Base-by-base conservation (phyloP, 352 stramenopile genomes). In the Plasmopara halstedii region DNA sequence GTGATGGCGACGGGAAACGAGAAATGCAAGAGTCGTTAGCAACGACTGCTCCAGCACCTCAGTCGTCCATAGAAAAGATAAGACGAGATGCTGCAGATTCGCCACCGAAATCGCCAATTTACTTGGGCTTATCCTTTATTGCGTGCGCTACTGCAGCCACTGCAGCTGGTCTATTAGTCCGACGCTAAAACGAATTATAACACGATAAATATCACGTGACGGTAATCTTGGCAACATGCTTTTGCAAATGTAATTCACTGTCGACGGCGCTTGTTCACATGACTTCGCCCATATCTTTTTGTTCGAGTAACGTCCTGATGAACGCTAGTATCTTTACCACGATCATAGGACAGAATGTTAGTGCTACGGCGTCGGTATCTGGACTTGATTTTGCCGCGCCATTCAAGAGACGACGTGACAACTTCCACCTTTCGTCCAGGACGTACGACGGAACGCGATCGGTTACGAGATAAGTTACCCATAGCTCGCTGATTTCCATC, bases 71-170 rank as follows among this genome's bases (percentile, higher is more conserved):
- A 2, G 40, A 67, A 8, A 48, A 64, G 14, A 21, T 64, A 0
- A 53, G 49, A 18, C 46, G 35, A 23, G 39, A 50, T 13, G 49
- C 45, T 5, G 29, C 18, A 9, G 46, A 55, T 25, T 41, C 53
- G 9, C 29, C 52, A 4, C 42, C 50, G 25, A 67, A 58, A 9
- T 68, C 69, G 3, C 60, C 62, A 1, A 38, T 78, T 15, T 68
- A 70, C 47, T 47, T 81, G 21, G 66, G 69, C 27, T 46, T 81
- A n/a, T 76, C 69, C 3, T 60, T 81, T 29, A 62, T 81, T 9
- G 69, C 64, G 2, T 81, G 69, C 15, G 69, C 66, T 20, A 78
- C 64, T 0, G 66, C 67, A 15, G 69, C 66, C 25, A 77, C 66
- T 13, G 66, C 66, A 3, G 68, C 65, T 3, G 50, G 66, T 13